Base-by-base conservation (phyloP, 768 basidiomycete genomes). In the Polyporus arcularius region DNA sequence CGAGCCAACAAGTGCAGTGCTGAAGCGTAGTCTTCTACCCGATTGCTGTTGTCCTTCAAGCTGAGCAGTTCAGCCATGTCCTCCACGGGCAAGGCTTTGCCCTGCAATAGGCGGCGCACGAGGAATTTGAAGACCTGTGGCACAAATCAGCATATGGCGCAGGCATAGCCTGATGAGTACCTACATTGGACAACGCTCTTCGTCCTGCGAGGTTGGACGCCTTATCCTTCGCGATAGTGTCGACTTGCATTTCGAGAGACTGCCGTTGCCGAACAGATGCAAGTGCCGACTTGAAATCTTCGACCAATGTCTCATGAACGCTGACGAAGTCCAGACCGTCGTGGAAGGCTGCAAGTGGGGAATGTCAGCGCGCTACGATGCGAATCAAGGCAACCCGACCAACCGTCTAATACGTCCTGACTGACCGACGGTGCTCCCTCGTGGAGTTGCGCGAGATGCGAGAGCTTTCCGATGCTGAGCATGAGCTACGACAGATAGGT, bases 401-500 rank as follows among this genome's bases (percentile, higher is more conserved):
- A 50, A 87, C 90, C 82, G 70, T 85, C 86, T 14, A 90, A 75
- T 57, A 76, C 75, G 35, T 68, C 69, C 56, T 86, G 83, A 43
- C 89, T 85, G 15, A 75, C 58, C 1, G 74, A 58, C 15, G 74
- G 78, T 75, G 1, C 74, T 21, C 53, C 74, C 65, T 87, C 88
- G 61, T 81, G 76, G 63, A 80, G 66, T 53, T 82, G 76, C 7
- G 90, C 90, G 14, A 97, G 78, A 67, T 92, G 85, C 0, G 89
- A 78, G 11, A 98, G 82, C 73, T 98, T 98, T 21, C 92, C 92
- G 30, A 98, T 85, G 68, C 94, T 95, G 57, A 96, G 83, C 84
- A 93, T 88, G 48, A 98, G 78, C 96, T 98, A 67, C 41, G 43
- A 66, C 16, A 12, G 21, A 68, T 5, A 58, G 55, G 18, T 54